These are phyloP conservation scores for Castanea crenata DNA, from an alignment of 306 rosid genomes.

Conservation along the genomic window DNA sequence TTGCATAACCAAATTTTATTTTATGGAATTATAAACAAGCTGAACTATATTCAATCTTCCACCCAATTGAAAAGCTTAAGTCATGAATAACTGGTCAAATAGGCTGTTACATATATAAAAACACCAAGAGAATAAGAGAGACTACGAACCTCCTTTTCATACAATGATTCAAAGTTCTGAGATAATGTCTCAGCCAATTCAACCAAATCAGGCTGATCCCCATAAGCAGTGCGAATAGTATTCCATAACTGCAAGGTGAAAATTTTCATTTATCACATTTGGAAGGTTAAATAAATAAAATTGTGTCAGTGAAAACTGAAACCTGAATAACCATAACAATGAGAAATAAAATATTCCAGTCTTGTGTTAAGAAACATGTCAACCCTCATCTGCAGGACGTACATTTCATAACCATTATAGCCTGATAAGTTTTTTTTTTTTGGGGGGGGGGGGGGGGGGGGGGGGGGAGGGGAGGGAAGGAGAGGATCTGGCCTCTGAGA, in stretches of 20 bases:
- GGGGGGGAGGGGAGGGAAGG: too few species aligned
- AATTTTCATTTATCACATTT: conserved; percentile 18
- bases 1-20: background rate
- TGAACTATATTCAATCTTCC: conserved; percentile 2
- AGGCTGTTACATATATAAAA: background rate
- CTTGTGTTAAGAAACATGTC: background rate
- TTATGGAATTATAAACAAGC: background rate
- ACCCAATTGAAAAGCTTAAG: conserved; percentile 20
- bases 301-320: background rate
- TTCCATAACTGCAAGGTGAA: conserved; percentile 82
- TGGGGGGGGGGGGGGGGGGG: too few species aligned
- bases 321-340: background rate
- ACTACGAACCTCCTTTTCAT: conserved; percentile 67
- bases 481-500: too few species aligned
- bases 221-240: conserved; percentile 74
- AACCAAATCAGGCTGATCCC: conserved; percentile 82
- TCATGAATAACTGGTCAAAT: background rate
- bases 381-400: background rate
- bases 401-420: background rate
- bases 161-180: conserved; percentile 65
- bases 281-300: background rate
- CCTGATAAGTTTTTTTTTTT: background rate
- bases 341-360: background rate
- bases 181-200: conserved; percentile 84
- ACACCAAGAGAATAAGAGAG: conserved; percentile 2